These are phyloP conservation scores for Xerophyta viscosa DNA, from an alignment of 106 monocot species.

Conservation along the genomic window DNA sequence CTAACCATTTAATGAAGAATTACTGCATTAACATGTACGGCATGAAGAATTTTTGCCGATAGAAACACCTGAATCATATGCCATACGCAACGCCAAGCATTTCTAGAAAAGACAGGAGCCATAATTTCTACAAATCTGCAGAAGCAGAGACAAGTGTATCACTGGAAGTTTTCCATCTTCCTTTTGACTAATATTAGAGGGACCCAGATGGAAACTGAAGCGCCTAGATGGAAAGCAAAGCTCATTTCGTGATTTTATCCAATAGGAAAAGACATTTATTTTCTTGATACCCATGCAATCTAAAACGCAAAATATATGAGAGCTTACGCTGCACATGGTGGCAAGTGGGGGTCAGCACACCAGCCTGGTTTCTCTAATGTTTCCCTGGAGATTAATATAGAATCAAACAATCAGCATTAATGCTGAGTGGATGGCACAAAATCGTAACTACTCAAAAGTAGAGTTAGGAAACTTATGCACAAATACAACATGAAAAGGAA, in stretches of 20 bases:
- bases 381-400: background rate
- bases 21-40: background rate
- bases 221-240: no score
- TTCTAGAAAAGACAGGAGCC: slow-evolving; percentile 7
- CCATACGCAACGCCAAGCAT: slow-evolving; percentile 15
- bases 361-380: slow-evolving; percentile 15
- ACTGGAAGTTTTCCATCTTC: no score
- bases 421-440: no score
- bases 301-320: background rate
- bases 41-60: no score
- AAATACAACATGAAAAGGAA: background rate
- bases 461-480: no score
- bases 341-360: slow-evolving; percentile 9
- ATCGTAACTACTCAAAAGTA: no score
- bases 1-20: no score
- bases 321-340: slow-evolving; percentile 14
- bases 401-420: background rate
- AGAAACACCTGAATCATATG: slow-evolving; percentile 17
- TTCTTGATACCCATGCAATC: no score
- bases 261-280: no score
- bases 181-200: no score
- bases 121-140: slow-evolving; percentile 8
- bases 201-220: no score
- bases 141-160: background rate
- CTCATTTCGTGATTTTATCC: no score